These are phyloP conservation scores for Collybia sordida DNA, from an alignment of 768 basidiomycete genomes.

Conservation along the genomic window DNA sequence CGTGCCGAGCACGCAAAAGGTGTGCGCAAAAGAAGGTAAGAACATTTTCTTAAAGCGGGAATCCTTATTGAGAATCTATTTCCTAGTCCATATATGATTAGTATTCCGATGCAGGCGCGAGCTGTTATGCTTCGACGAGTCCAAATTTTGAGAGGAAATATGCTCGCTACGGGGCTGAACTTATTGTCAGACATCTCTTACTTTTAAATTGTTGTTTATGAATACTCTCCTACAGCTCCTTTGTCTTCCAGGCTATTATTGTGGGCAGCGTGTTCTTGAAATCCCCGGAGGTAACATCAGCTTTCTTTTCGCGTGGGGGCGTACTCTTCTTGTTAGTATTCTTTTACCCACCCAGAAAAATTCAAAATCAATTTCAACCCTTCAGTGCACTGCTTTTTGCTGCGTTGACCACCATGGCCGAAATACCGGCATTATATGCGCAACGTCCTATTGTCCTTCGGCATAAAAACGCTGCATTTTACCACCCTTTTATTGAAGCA, in stretches of 20 bases:
- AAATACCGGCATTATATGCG: slow-evolving; percentile 42
- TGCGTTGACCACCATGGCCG: slow-evolving; percentile 15
- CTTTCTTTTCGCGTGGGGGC: slow-evolving; percentile 77
- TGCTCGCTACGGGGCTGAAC: slow-evolving; percentile 34
- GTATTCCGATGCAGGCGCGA: slow-evolving; percentile 43
- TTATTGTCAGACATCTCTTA: slow-evolving; percentile 29
- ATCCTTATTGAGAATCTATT: not conserved
- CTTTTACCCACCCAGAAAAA: not conserved
- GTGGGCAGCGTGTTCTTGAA: slow-evolving; percentile 68
- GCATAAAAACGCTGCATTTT: slow-evolving; percentile 59
- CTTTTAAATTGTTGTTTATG: slow-evolving; percentile 1
- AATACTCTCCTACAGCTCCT: slow-evolving; percentile 35
- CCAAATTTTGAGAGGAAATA: slow-evolving; percentile 44
- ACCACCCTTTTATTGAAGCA: slow-evolving; percentile 28
- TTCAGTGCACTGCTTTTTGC: slow-evolving; percentile 10
- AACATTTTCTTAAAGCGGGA: not conserved
- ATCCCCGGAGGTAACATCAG: slow-evolving; percentile 51
- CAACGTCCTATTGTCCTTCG: slow-evolving; percentile 62
- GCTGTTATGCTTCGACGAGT: slow-evolving; percentile 43
- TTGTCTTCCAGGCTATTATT: slow-evolving; percentile 48
- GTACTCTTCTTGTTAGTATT: slow-evolving; percentile 68
- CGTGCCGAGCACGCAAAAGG: slow-evolving; percentile 49
- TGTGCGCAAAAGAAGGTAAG: slow-evolving; percentile 33
- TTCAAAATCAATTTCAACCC: slow-evolving; percentile 1
- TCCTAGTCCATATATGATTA: slow-evolving; percentile 42